Base-by-base conservation (phyloP, 1,284 basidiomycete genomes). In the Puccinia polysora region DNA sequence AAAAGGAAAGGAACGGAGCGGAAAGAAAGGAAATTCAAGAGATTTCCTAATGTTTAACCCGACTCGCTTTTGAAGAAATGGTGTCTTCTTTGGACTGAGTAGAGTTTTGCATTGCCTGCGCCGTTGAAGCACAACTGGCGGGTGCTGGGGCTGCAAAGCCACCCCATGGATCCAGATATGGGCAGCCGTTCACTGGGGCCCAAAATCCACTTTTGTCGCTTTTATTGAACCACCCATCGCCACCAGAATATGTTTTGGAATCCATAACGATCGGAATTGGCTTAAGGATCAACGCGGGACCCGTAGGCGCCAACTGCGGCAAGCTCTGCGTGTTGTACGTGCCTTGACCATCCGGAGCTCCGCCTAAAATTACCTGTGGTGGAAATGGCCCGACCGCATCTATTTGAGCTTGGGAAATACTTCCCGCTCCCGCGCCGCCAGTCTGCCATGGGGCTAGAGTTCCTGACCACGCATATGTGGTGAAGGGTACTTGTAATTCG, bases 111-210 rank as follows among this genome's bases (percentile, higher is more conserved):
- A n/a, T n/a, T n/a, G n/a, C n/a, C n/a, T n/a, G n/a, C n/a, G 40
- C 8, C 32, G n/a, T 62, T 45, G 43, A 25, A 40, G 14, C 45
- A 36, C 69, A 72, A 43, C 59, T n/a, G 5, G 49, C 0, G 15
- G 69, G 69, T 43, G 36, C n/a, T 7, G 47, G 49, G 18, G 25
- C 49, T 7, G 50, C 50, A 20, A 55, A 23, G 14, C 50, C 69
- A 56, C 20, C 28, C 69, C 69, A 72, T 25, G 69, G 60, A 64
- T 72, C 69, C 43, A 72, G 69, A 36, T 72, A 72, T 53, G 52
- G 32, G 36, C 69, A 72, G 36, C 69, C 69, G 36, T 25, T 45
- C 15, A 63, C 38, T 15, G 69, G 60, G 4, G 34, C 60, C 20
- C 34, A 64, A n/a, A 32, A 72, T 4, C 59, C 69, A 8, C n/a